These are phyloP conservation scores for Penicillium lagena DNA, from an alignment of 495 filamentous ascomycete species.

Conservation along the genomic window DNA sequence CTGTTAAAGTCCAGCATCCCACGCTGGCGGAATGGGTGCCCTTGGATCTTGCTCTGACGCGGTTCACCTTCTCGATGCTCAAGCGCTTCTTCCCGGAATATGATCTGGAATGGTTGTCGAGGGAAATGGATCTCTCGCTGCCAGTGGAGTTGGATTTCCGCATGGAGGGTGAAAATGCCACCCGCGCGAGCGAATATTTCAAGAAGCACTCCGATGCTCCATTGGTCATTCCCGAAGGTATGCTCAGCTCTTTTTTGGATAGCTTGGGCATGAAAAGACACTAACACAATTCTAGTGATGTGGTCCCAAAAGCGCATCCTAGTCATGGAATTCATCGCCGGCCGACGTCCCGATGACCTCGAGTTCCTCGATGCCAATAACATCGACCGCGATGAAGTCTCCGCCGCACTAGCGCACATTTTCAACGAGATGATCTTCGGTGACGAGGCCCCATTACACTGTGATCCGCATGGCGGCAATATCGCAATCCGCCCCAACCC, in stretches of 20 bases:
- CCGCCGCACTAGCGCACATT: conserved; percentile 80
- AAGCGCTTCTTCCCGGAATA: conserved; percentile 96
- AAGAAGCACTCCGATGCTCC: conserved; percentile 59
- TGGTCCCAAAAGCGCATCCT: conserved; percentile 87
- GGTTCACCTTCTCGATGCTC: conserved; percentile 81
- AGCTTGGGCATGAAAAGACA: neutral
- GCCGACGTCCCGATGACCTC: conserved; percentile 83
- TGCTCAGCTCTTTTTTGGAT: neutral
- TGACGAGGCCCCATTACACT: conserved; percentile 81
- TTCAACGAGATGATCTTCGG: conserved; percentile 99
- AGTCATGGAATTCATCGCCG: conserved; percentile 92
- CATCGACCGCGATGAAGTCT: conserved; percentile 95
- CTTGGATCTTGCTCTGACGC: conserved; percentile 79
- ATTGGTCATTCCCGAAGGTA: conserved; percentile 75
- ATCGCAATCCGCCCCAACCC: conserved; percentile 80
- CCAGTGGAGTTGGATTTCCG: conserved; percentile 90
- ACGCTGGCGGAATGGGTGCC: conserved; percentile 85
- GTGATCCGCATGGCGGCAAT: conserved; percentile 96
- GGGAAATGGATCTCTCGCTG: conserved; percentile 85
- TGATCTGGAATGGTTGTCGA: conserved; percentile 90
- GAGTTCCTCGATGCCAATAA: conserved; percentile 74
- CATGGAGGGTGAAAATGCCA: conserved; percentile 82
- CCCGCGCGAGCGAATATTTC: conserved; percentile 73
- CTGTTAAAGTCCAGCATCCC: conserved; percentile 97
- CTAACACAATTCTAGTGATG: conserved; percentile 48